Evolutionary conservation across 2,329 filamentous ascomycete species (phyloP), one percentile per base, ranked within the genome.

Genomic region (Alternaria solani): DNA sequence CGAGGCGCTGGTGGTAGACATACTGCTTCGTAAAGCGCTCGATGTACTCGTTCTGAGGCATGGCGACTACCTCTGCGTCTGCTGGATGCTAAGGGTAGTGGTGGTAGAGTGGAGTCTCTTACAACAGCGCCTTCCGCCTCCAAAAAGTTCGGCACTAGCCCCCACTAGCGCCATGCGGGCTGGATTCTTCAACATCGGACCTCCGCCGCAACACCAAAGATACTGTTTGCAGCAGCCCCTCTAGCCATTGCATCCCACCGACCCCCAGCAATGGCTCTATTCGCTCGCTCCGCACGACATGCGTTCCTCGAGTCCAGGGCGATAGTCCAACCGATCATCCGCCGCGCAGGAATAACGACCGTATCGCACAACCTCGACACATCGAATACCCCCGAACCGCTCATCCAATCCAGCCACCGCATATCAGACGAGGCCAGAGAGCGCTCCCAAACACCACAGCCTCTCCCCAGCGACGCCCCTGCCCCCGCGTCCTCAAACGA

Each of bases 31-130:
- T 84, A 84, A 88, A 93, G 81, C 91, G 86, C 81, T 95, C 92
- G 82, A 84, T 84, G 64, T 85, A 91, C 81, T 91, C 91, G 81
- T 93, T 93, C 84, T 94, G 90, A 86, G 91, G 91, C 90, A 91
- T 82, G 75, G 63, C 51, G 56, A 46, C 43, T 60, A 39, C 58
- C 54, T 42, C 58, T 51, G 43, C 43, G 53, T 38, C 41, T 57
- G 55, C 23, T 52, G 39, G 32, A 54, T 55, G 49, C 20, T 36
- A 49, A 49, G 44, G 48, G 55, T 51, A 39, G 59, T 42, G 49
- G 56, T 59, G 44, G 56, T 59, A 41, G 42, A 57, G 55, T 63
- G 55, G 51, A 57, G 58, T 63, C 36, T 41, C 47, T 57, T 44
- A 20, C 43, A 59, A 51, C 58, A 56, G 65, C 65, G 64, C 66